A percentile compares a stretch with the other conserved stretches of the same genome.
phyloP scores from a whole-genome alignment of 257 asterid genomes.

The Penstemon barbatus region DNA sequence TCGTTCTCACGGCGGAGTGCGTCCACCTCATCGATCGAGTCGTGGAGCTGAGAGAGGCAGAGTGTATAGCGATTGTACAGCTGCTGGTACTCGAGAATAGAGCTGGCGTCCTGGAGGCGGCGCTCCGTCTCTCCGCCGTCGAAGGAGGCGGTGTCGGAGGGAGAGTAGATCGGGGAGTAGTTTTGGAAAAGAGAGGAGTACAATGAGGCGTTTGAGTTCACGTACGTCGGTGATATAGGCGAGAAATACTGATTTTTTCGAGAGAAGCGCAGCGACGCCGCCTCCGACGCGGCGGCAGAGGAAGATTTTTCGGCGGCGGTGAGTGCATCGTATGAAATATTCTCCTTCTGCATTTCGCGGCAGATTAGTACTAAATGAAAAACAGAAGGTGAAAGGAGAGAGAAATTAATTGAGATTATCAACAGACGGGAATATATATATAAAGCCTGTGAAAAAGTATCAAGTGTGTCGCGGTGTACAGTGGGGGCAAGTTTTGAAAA shows the following conservation, averaged over 20 bases:
- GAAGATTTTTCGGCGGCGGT: constrained; percentile 32
- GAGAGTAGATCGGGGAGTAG: constrained; percentile 39
- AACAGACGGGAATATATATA: constrained; percentile 27
- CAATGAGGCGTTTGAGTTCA: constrained; percentile 42
- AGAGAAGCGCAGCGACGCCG: constrained; percentile 35
- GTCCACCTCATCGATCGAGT: constrained; percentile 56
- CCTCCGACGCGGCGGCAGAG: constrained; percentile 23
- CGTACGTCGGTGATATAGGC: constrained; percentile 46
- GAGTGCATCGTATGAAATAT: constrained; percentile 25
- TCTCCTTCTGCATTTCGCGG: constrained; percentile 49
- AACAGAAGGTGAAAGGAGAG: constrained; percentile 7
- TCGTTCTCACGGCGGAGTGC: constrained; percentile 63
- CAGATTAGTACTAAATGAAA: neutral
- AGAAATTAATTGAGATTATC: neutral
- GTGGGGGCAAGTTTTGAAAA: neutral
- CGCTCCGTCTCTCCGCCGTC: constrained; percentile 48
- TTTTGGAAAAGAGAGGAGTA: constrained; percentile 50
- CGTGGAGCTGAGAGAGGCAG: constrained; percentile 58
- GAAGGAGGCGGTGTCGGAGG: constrained; percentile 48
- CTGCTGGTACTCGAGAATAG: constrained; percentile 68
- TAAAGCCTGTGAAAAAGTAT: constrained; percentile 28
- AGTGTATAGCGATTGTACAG: constrained; percentile 65
- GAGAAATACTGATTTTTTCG: constrained; percentile 46
- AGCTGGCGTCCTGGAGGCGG: constrained; percentile 46
- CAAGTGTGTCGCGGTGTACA: constrained; percentile 27